phyloP scores from a whole-genome alignment of 768 basidiomycete species.

The Hygrophoropsis aurantiaca region DNA sequence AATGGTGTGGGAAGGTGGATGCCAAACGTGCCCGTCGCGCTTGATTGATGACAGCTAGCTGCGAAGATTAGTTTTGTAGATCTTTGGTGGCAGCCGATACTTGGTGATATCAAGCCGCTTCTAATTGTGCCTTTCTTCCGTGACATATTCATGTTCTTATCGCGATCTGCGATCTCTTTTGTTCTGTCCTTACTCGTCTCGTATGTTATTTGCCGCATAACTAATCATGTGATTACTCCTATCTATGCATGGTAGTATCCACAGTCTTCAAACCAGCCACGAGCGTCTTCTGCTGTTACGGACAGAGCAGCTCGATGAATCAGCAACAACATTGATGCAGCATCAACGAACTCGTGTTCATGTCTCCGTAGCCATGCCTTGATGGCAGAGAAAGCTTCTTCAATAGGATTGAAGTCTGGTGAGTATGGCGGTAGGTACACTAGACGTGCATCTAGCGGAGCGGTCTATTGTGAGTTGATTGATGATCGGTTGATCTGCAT shows the following conservation, averaged over 20 bases:
- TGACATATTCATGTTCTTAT: not conserved
- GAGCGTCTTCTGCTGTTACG: slow-evolving; percentile 16
- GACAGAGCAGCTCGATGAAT: slow-evolving; percentile 17
- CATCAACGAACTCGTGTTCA: slow-evolving; percentile 10
- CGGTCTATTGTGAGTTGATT: not conserved
- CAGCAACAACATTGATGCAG: slow-evolving; percentile 13
- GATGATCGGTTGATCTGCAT: not conserved
- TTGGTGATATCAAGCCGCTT: not conserved
- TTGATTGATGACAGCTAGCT: too few species aligned
- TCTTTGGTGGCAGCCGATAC: too few species aligned
- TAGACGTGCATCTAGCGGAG: slow-evolving; percentile 21
- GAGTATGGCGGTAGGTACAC: slow-evolving; percentile 35
- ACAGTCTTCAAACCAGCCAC: slow-evolving; percentile 23
- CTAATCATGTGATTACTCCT: not conserved
- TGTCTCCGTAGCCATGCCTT: slow-evolving; percentile 30
- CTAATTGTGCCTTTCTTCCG: not conserved
- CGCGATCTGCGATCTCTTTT: not conserved
- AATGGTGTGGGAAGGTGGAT: slow-evolving; percentile 11
- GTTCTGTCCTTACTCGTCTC: not conserved
- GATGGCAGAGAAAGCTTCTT: slow-evolving; percentile 31
- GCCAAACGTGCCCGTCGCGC: slow-evolving; percentile 6
- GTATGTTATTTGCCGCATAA: not conserved
- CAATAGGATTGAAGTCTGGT: slow-evolving; percentile 37
- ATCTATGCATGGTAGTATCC: slow-evolving; percentile 12
- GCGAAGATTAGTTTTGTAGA: too few species aligned